Evolutionary conservation across 164 flowering plant genomes (phyloP), one percentile per base, ranked within the genome.

Genomic region (Umbellularia californica): DNA sequence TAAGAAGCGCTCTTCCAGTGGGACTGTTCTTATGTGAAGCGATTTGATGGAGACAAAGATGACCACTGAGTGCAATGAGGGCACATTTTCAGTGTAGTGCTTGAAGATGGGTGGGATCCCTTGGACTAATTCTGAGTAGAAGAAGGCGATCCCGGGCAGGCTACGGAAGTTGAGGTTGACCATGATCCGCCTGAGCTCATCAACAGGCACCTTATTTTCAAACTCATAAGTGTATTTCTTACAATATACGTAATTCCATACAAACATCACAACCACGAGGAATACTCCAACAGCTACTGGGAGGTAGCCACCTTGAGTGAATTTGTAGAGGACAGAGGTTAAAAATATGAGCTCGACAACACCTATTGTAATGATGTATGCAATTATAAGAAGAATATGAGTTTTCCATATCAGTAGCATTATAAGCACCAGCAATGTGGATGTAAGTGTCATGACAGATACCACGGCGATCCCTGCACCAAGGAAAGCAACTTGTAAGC

Each of bases 391-490:
- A 6, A 82, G 23, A n/a, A 92, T 86, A 74, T 87, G 77, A 6
- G 88, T 85, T 72, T 94, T 92, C 97, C 98, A 92, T 77, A 94
- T 90, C 88, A 90, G 77, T 5, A 91, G 68, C 98, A 92, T 94
- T 70, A 94, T 72, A 13, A 91, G 76, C 10, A 88, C 89, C 14
- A 94, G 75, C 23, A 90, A 86, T 0, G 78, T n/a, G 1, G 97
- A 87, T 25, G 97, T 92, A 4, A 94, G 84, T 0, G 86, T 73
- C 83, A 76, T 81, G 70, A 81, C 83, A 64, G 78, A 81, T 55
- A 81, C 83, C 58, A 78, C 79, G 50, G 94, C 95, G 28, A 94
- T 88, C 7, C 97, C 97, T 93, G 86, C 17, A 81, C 20, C 19
- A 7, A 50, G 3, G 63, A 55, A 7, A 10, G 41, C 7, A 23